Evolutionary conservation across 2,329 filamentous ascomycete species (phyloP).

Genomic region (Aspergillus jensenii): DNA sequence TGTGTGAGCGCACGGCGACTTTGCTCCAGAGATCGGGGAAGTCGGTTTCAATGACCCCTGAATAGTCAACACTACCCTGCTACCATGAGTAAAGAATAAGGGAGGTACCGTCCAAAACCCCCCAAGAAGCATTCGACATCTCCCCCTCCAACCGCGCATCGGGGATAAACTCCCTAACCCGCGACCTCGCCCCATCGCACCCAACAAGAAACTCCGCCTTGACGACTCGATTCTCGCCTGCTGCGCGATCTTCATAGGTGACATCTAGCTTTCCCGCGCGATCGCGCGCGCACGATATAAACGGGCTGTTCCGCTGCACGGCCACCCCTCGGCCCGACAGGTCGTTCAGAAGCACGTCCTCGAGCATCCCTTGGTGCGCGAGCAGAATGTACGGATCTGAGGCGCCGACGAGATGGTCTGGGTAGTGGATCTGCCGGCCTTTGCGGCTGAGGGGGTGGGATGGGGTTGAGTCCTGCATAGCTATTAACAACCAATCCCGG

Average conservation of each 20-base stretch:
- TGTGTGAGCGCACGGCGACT: slow-evolving; percentile 66
- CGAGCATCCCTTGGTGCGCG: slow-evolving; percentile 73
- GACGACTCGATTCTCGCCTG: slow-evolving; percentile 44
- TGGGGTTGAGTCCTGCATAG: slow-evolving; percentile 10
- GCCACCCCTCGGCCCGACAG: slow-evolving; percentile 63
- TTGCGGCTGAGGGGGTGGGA: slow-evolving; percentile 56
- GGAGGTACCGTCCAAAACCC: slow-evolving; percentile 65
- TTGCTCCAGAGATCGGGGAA: slow-evolving; percentile 77
- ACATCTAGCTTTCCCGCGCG: slow-evolving; percentile 42
- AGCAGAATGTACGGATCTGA: slow-evolving; percentile 56
- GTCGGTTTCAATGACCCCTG: slow-evolving; percentile 59
- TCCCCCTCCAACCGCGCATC: slow-evolving; percentile 50
- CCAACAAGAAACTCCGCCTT: slow-evolving; percentile 66
- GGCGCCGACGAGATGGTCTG: slow-evolving; percentile 49
- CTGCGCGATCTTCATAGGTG: slow-evolving; percentile 39
- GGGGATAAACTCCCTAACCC: slow-evolving; percentile 65
- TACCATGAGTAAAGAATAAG: no score
- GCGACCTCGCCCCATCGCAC: slow-evolving; percentile 71
- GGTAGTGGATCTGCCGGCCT: slow-evolving; percentile 68
- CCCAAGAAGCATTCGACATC: slow-evolving; percentile 63
- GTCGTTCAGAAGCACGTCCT: slow-evolving; percentile 69
- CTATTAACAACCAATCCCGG: not conserved
- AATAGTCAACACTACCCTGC: not conserved
- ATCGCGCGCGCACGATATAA: slow-evolving; percentile 51
- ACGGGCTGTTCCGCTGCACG: slow-evolving; percentile 64